Evolutionary conservation across 1,139 yeast genomes (phyloP), one percentile per base, ranked within the genome.

Genomic region (Pichia sp.): DNA sequence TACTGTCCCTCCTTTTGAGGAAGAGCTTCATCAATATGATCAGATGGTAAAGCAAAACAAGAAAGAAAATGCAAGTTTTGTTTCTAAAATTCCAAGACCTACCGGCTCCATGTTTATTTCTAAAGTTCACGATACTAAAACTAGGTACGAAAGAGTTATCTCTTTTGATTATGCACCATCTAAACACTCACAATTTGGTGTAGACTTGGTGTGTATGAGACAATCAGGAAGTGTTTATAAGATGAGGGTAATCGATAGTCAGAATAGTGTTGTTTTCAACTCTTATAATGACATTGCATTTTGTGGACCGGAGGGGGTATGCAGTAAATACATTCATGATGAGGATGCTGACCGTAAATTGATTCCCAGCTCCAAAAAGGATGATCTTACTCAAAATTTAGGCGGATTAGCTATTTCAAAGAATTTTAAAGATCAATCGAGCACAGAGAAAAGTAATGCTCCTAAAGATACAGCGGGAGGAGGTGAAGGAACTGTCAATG

Each of bases 151-250:
- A 51, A 72, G 89, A 51, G 94, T 88, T 2, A 77, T 83, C 0
- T 81, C 95, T 0, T 86, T 82, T 61, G 96, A 88, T 58, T 88
- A 86, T 57, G 77, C 82, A 4, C 80, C 85, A 1, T 80, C 79
- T 51, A 47, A 61, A 3, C 47, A 56, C 3, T 60, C 72, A 0
- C 48, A 38, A 8, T 47, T 49, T 35, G 62, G 62, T 0, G 49
- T 58, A 17, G 66, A 66, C 21, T 71, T 84, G 49, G 79, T 88
- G 28, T 88, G 96, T 59, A 83, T 88, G 83, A 68, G 95, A 49
- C 94, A 85, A 55, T 82, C 94, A 1, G 96, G 96, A 2, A 81
- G 85, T 37, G 81, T 86, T 0, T 88, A 84, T 60, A 68, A 84
- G 46, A 84, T 84, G 91, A 74, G 81, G 0, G 84, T 80, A 1